Conservation (phyloP, 176 grass and related monocot species). For the Raddia guianensis region DNA sequence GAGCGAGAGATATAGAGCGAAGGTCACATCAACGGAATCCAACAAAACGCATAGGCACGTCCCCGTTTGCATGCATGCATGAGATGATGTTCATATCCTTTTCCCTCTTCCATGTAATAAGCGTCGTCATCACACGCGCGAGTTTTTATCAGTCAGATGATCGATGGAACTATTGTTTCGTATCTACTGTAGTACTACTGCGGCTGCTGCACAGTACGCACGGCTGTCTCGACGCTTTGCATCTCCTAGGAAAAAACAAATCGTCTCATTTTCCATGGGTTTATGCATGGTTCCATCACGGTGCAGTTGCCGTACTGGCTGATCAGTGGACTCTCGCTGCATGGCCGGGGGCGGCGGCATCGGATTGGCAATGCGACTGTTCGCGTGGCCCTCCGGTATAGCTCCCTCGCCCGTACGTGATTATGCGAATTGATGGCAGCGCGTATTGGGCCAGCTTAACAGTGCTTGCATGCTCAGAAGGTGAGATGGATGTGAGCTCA, state of each 20-base stretch:
- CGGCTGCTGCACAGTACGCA: background rate
- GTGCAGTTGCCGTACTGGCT: background rate
- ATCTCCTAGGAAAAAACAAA: background rate
- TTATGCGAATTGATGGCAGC: background rate
- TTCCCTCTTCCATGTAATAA: too few relatives aligned
- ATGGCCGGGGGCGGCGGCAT: background rate
- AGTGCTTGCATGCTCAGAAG: too few relatives aligned
- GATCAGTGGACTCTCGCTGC: background rate
- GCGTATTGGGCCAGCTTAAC: background rate
- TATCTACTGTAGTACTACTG: background rate
- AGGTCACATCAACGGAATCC: slow-evolving; percentile 28
- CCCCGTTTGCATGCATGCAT: background rate
- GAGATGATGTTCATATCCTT: too few relatives aligned
- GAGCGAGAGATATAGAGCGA: background rate
- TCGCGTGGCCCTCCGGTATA: background rate
- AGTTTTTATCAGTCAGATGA: background rate
- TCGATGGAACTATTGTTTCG: background rate
- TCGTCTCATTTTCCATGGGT: background rate
- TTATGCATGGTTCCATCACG: background rate
- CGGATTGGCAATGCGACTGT: background rate
- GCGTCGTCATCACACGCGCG: background rate
- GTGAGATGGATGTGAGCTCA: background rate
- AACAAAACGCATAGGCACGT: background rate
- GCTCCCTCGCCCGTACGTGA: background rate
- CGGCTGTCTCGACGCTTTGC: background rate